Conservation (phyloP, 306 rosid genomes). For the Malus fusca region DNA sequence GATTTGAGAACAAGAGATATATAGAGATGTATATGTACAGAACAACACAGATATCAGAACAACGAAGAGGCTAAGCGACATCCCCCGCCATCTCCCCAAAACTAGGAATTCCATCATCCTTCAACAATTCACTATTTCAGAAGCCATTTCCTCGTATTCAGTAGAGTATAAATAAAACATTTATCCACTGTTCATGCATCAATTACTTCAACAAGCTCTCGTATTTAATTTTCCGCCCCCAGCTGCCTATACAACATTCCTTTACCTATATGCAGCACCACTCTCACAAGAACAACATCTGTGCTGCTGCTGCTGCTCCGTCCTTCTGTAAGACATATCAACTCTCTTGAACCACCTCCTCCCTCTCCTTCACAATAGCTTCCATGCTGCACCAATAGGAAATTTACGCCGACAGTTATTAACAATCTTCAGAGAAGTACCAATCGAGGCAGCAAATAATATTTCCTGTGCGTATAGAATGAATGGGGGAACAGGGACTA, state of each 20-base stretch:
- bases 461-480: background rate
- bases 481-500: background rate
- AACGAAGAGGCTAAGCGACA: constrained; percentile 11
- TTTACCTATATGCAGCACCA: constrained; percentile 27
- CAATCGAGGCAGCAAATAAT: background rate
- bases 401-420: background rate
- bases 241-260: constrained; percentile 7
- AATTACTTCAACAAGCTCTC: constrained; percentile 22
- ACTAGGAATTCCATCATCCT: constrained; percentile 2
- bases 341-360: constrained; percentile 1
- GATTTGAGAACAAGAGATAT: background rate
- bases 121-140: constrained; percentile 16
- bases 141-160: constrained; percentile 34
- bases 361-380: constrained; percentile 38
- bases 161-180: constrained; percentile 25
- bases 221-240: background rate
- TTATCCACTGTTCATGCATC: constrained; percentile 31
- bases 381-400: constrained; percentile 57
- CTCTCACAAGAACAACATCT: constrained; percentile 8
- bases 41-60: background rate
- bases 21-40: too few species aligned
- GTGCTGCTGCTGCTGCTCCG: constrained; percentile 12
- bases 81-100: constrained; percentile 12
- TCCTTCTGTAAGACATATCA: background rate
- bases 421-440: background rate